A percentile compares a stretch with the other conserved stretches of the same genome.
These are phyloP conservation scores for Candida methanosorbosa DNA, from an alignment of 805 yeast species.

Conservation along the genomic window DNA sequence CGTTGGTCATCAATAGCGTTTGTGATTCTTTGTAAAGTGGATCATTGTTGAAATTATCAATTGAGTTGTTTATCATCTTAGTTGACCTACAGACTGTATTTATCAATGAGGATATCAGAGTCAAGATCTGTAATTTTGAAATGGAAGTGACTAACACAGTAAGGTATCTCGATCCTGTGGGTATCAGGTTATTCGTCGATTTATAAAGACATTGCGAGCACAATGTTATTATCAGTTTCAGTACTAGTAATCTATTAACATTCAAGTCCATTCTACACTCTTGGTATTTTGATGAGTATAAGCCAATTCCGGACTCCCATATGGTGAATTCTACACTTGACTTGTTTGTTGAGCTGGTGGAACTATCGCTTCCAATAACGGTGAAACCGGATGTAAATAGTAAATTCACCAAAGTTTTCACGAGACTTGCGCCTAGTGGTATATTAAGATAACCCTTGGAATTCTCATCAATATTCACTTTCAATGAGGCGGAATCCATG, in stretches of 20 bases:
- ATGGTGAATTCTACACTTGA: slow-evolving; percentile 27
- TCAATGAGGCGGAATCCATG: slow-evolving; percentile 8
- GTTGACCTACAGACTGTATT: slow-evolving; percentile 54
- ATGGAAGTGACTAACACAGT: slow-evolving; percentile 42
- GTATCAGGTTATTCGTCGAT: slow-evolving; percentile 30
- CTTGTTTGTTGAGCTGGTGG: too few species aligned
- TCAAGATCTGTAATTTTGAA: slow-evolving; percentile 39
- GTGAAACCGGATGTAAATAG: slow-evolving; percentile 54
- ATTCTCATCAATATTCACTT: slow-evolving; percentile 7
- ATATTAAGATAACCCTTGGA: slow-evolving; percentile 2
- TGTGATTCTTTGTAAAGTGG: slow-evolving; percentile 31
- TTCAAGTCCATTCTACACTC: slow-evolving; percentile 39
- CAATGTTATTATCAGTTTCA: slow-evolving; percentile 53
- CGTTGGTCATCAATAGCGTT: slow-evolving; percentile 37
- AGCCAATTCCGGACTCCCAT: slow-evolving; percentile 82
- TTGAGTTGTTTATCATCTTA: slow-evolving; percentile 20
- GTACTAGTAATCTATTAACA: slow-evolving; percentile 56
- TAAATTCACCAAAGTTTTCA: slow-evolving; percentile 33
- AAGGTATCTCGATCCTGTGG: slow-evolving; percentile 52
- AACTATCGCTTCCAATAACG: slow-evolving; percentile 15
- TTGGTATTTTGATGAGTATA: slow-evolving; percentile 18
- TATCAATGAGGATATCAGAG: slow-evolving; percentile 59
- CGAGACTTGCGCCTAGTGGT: slow-evolving; percentile 30
- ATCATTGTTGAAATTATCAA: slow-evolving; percentile 28
- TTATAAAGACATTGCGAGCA: slow-evolving; percentile 55